Evolutionary conservation across 176 grass and related monocot genomes (phyloP).

Genomic region (Olyra latifolia): DNA sequence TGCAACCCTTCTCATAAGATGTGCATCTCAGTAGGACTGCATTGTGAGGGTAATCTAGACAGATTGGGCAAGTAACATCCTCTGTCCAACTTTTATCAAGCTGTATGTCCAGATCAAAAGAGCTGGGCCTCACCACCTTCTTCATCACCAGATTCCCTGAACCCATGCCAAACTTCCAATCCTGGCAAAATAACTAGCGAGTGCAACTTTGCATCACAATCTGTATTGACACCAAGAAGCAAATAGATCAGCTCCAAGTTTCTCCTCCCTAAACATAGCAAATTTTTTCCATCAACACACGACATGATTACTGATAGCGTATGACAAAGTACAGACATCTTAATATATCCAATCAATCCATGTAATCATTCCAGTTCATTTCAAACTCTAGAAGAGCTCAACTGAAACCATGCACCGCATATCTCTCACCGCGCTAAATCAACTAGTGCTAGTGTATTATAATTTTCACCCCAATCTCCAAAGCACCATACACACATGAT

Average conservation of each 20-base stretch:
- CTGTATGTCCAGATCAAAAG: constrained; percentile 61
- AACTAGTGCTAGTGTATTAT: background rate
- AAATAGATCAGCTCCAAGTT: constrained; percentile 1
- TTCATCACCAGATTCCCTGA: constrained; percentile 45
- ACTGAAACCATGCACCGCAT: background rate
- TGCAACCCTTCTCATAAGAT: constrained; percentile 84
- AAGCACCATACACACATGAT: background rate
- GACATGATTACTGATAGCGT: background rate
- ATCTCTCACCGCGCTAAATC: background rate
- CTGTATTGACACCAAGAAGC: constrained; percentile 18
- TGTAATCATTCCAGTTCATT: constrained; percentile 10
- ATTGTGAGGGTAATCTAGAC: constrained; percentile 89
- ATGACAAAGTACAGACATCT: background rate
- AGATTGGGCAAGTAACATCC: constrained; percentile 90
- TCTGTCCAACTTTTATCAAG: constrained; percentile 61
- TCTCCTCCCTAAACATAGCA: background rate
- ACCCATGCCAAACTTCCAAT: constrained; percentile 36
- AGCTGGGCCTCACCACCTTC: constrained; percentile 46
- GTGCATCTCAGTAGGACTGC: constrained; percentile 76
- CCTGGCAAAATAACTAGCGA: constrained; percentile 2
- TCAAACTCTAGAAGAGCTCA: background rate
- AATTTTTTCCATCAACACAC: background rate
- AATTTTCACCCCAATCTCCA: background rate
- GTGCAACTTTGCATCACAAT: constrained; percentile 35
- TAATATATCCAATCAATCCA: constrained; percentile 18